Conservation (phyloP, 345 rosid genomes). For the Salix udensis region DNA sequence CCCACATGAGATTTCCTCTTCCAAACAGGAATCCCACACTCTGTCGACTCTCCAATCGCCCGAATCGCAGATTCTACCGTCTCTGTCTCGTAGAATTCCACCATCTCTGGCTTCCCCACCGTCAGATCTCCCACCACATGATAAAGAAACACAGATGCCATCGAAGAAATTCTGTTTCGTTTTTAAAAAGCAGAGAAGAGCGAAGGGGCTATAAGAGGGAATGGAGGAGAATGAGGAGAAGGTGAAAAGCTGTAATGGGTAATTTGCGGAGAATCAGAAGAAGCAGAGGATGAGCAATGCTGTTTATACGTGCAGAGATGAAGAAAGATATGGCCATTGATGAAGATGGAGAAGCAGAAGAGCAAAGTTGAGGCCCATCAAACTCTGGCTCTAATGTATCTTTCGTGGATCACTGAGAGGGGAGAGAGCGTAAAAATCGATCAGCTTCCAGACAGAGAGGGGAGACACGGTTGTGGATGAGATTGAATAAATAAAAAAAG, state of each 20-base stretch:
- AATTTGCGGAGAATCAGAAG: slow-evolving; percentile 38
- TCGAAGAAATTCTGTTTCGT: not conserved
- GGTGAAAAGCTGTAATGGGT: slow-evolving; percentile 59
- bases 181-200: not conserved
- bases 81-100: slow-evolving; percentile 78
- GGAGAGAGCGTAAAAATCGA: not conserved
- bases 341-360: not conserved
- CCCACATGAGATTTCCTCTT: slow-evolving; percentile 55
- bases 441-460: not conserved
- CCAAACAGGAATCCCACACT: slow-evolving; percentile 95
- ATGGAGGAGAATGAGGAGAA: slow-evolving; percentile 78
- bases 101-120: slow-evolving; percentile 94
- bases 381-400: not conserved
- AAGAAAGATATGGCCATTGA: slow-evolving; percentile 21
- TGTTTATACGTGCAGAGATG: not conserved
- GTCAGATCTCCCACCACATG: slow-evolving; percentile 98
- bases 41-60: slow-evolving; percentile 83
- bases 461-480: not conserved
- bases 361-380: slow-evolving; percentile 15
- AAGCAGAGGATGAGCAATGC: slow-evolving; percentile 2
- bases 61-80: slow-evolving; percentile 76
- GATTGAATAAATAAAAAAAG: not conserved
- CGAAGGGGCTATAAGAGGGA: slow-evolving; percentile 59
- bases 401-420: not conserved
- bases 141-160: slow-evolving; percentile 88